Conservation (phyloP, 768 basidiomycete species). For the Mycena amicta region DNA sequence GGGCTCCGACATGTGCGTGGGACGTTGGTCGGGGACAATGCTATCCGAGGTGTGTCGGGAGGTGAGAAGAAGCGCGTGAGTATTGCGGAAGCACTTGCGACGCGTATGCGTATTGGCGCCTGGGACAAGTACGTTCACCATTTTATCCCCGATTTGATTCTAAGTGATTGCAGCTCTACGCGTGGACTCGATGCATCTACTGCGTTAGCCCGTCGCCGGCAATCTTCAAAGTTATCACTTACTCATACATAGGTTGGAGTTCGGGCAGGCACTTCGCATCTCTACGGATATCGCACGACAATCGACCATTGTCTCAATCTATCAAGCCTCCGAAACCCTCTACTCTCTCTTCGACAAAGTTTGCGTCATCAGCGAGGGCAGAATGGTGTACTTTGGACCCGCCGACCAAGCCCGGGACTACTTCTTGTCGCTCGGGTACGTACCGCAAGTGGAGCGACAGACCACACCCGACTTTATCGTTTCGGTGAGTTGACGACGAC, state of each 20-base stretch:
- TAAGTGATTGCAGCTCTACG: conserved; percentile 56
- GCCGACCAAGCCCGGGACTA: conserved; percentile 66
- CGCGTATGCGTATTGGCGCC: conserved; percentile 59
- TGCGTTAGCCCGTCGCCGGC: no score
- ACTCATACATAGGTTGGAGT: no score
- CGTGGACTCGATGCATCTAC: conserved; percentile 70
- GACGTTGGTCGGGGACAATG: conserved; percentile 78
- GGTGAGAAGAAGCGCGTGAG: conserved; percentile 84
- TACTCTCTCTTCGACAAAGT: conserved; percentile 73
- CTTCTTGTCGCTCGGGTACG: conserved; percentile 52
- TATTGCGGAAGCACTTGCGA: conserved; percentile 70
- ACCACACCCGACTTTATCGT: conserved; percentile 70
- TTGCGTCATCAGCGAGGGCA: conserved; percentile 73
- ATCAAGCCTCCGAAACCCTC: conserved; percentile 72
- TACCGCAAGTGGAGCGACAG: conserved; percentile 58
- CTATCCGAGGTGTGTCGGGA: conserved; percentile 72
- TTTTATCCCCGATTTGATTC: neutral
- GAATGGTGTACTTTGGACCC: conserved; percentile 75
- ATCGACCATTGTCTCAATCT: conserved; percentile 78
- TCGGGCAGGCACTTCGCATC: conserved; percentile 65
- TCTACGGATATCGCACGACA: conserved; percentile 57
- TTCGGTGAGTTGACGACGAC: conserved; percentile 26
- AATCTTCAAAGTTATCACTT: no score
- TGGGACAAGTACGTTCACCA: conserved; percentile 69
- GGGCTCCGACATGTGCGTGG: conserved; percentile 73